Evolutionary conservation across 1,284 basidiomycete species (phyloP), one percentile per base, ranked within the genome.

Genomic region (Apiotrichum domesticum): DNA sequence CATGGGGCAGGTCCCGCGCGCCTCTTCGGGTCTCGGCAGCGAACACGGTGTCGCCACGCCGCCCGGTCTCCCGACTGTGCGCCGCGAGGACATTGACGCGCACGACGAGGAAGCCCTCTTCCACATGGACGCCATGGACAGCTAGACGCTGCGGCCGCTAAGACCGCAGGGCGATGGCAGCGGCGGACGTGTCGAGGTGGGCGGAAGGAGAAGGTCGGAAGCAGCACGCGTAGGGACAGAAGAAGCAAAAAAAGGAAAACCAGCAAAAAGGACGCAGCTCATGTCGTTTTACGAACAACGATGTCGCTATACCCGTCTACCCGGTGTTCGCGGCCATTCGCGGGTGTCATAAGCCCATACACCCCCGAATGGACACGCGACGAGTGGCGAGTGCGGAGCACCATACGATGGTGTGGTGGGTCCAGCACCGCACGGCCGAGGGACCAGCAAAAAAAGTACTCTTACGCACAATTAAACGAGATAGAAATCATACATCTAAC

Each of bases 1-100:
- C 56, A 66, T 77, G 42, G 68, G 71, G 57, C 48, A 52, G 42
- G 37, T 13, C 9, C 42, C 37, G 5, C 62, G 58, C 35, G 37
- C 35, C 35, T 32, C 58, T 13, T 57, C 55, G 4, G 62, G 56
- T 13, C 56, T 58, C 21, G 45, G 34, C 45, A 46, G 43, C 35
- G 33, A 32, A 4, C 29, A 37, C 35, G 29, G 4, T 7, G 42
- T 51, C 4, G 41, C 47, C 7, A 53, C 53, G 37, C 46, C 51
- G 3, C 51, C 55, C 15, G 52, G 53, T 34, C 49, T 37, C 35
- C 49, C 43, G 29, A 41, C 32, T 6, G 48, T 45, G 3, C 56
- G 58, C 15, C 56, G 56, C 46, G 55, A 59, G 37, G 57, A 62
- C 50, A 55, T 53, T 48, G 62, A 59, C 35, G 62, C 60, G 29